A percentile compares a stretch with the other conserved stretches of the same genome.
Conservation (phyloP, 805 yeast genomes). For the Kuraishia hungarica region DNA sequence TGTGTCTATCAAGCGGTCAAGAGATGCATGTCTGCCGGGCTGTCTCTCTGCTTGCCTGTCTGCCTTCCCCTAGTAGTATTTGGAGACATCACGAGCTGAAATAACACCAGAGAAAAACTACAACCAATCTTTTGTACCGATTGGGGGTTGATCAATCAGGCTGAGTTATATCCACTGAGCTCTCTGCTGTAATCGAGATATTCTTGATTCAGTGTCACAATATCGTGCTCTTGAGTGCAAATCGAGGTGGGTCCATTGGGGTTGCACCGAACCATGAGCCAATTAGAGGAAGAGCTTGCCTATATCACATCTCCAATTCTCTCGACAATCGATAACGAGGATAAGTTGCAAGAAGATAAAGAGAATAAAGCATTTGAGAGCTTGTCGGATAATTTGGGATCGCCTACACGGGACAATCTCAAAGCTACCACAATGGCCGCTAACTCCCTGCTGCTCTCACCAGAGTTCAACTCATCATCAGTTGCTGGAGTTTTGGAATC, state of each 20-base stretch:
- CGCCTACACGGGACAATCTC: neutral
- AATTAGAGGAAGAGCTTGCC: conserved; percentile 3
- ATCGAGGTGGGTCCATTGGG: neutral
- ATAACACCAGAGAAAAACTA: too few relatives aligned
- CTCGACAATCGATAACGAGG: conserved; percentile 9
- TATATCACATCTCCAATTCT: conserved; percentile 9
- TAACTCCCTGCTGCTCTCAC: neutral
- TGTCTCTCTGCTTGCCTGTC: too few relatives aligned
- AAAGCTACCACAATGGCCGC: neutral
- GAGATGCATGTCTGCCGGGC: neutral
- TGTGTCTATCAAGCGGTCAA: neutral
- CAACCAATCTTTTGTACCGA: too few relatives aligned
- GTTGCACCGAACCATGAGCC: neutral
- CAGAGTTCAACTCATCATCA: neutral
- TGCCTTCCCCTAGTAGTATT: neutral
- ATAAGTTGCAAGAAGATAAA: conserved; percentile 5
- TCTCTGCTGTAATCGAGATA: neutral
- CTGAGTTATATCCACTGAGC: neutral
- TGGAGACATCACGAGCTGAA: neutral
- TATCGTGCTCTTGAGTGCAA: neutral
- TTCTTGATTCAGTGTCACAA: neutral
- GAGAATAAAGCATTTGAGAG: conserved; percentile 2
- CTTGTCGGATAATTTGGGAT: neutral
- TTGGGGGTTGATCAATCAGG: too few relatives aligned
- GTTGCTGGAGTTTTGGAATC: neutral